Evolutionary conservation across 129 eudicot species (phyloP).

Genomic region (Artemisia annua): DNA sequence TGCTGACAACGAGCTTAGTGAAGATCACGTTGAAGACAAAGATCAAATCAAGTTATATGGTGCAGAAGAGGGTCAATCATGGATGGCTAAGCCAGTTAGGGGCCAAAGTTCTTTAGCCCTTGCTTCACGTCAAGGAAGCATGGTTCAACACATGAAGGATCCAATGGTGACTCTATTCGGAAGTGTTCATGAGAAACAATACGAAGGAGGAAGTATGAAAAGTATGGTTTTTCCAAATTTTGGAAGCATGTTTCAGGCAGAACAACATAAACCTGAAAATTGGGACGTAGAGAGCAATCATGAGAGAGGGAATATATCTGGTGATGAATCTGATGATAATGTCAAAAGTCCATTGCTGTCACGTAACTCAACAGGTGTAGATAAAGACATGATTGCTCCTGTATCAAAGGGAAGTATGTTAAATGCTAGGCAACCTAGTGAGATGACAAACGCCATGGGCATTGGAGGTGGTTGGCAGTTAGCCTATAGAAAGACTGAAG

Average conservation of each 20-base stretch:
- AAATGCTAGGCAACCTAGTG: constrained; percentile 41
- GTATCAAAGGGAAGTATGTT: constrained; percentile 35
- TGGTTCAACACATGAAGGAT: constrained; percentile 54
- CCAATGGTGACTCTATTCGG: constrained; percentile 83
- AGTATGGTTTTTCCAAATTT: constrained; percentile 61
- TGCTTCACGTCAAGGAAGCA: constrained; percentile 67
- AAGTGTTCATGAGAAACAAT: constrained; percentile 80
- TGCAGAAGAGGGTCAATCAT: constrained; percentile 77
- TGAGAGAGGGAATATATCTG: constrained; percentile 43
- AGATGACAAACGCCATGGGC: constrained; percentile 57
- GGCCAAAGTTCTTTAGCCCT: constrained; percentile 74
- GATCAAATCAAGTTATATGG: constrained; percentile 71
- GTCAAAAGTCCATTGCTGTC: constrained; percentile 66
- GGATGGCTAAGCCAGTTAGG: constrained; percentile 81
- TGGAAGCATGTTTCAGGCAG: constrained; percentile 68
- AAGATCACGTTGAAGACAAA: constrained; percentile 50
- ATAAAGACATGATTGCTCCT: constrained; percentile 38
- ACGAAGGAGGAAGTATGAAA: constrained; percentile 56
- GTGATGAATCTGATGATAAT: constrained; percentile 49
- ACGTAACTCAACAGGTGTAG: constrained; percentile 48
- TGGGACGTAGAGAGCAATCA: constrained; percentile 67
- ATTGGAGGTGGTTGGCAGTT: constrained; percentile 99
- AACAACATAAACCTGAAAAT: constrained; percentile 44
- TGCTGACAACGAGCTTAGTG: constrained; percentile 55
- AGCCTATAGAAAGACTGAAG: constrained; percentile 61